Conservation (phyloP, 2,329 filamentous ascomycete genomes). For the Aspergillus puulaauensis region DNA sequence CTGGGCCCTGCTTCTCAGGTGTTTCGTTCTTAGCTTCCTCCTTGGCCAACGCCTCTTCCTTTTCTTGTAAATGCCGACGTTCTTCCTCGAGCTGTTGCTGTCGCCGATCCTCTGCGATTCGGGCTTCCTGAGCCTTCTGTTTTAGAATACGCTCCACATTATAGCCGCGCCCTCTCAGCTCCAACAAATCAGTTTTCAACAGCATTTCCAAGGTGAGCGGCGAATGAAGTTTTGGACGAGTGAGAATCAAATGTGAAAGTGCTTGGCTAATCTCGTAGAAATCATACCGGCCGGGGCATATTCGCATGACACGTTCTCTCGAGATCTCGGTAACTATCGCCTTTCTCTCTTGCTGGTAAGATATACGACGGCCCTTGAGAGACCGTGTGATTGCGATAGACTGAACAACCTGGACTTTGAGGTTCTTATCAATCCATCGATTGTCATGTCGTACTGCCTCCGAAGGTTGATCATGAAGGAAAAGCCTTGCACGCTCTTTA, state of each 20-base stretch:
- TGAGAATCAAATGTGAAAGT: conserved; percentile 76
- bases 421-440: conserved; percentile 85
- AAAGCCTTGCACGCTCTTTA: conserved; percentile 83
- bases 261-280: conserved; percentile 91
- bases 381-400: conserved; percentile 75
- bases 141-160: conserved; percentile 94
- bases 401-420: conserved; percentile 74
- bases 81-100: conserved; percentile 72
- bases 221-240: conserved; percentile 81
- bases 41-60: conserved; percentile 52
- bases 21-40: conserved; percentile 24
- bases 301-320: conserved; percentile 67
- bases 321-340: conserved; percentile 64
- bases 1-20: conserved; percentile 34
- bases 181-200: conserved; percentile 77
- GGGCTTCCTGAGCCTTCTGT: conserved; percentile 81
- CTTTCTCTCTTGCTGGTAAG: conserved; percentile 71
- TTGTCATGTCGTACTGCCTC: conserved; percentile 83
- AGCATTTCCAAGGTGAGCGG: conserved; percentile 90
- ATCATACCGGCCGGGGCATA: conserved; percentile 71
- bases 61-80: conserved; percentile 65
- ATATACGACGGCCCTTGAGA: conserved; percentile 68
- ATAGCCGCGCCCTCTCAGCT: conserved; percentile 83
- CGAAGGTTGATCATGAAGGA: conserved; percentile 77
- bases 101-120: conserved; percentile 80